A percentile compares a stretch with the other conserved stretches of the same genome.
These are phyloP conservation scores for Diutina neorugosa DNA, from an alignment of 1,139 yeast genomes.

Conservation along the genomic window DNA sequence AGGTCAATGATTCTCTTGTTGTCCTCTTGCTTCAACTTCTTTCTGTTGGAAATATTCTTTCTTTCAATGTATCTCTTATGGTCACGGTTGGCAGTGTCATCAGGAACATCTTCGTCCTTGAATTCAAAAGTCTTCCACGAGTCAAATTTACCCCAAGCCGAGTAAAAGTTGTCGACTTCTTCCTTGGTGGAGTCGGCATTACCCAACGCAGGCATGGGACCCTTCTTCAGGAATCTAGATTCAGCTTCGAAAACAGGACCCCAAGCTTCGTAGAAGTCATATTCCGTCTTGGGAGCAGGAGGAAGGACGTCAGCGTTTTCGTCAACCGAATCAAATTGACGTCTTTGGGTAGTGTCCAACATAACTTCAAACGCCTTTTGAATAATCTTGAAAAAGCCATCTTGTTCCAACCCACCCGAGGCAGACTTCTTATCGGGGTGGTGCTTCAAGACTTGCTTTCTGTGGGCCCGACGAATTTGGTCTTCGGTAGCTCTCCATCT, in stretches of 20 bases:
- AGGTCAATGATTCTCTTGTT: conserved; percentile 79
- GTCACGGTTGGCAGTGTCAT: conserved; percentile 97
- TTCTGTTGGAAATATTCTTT: conserved; percentile 93
- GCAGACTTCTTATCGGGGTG: conserved; percentile 98
- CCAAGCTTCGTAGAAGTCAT: conserved; percentile 88
- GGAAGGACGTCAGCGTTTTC: conserved; percentile 74
- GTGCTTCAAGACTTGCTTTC: conserved; percentile 92
- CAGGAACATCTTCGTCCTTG: conserved; percentile 98
- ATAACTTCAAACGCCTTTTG: conserved; percentile 92
- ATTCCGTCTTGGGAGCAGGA: conserved; percentile 50
- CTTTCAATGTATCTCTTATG: conserved; percentile 97
- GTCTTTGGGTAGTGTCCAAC: conserved; percentile 76
- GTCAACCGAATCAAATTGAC: conserved; percentile 93
- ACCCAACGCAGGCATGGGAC: conserved; percentile 83
- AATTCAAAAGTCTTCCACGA: conserved; percentile 98
- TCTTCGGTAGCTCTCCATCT: conserved; percentile 88
- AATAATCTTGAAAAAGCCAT: conserved; percentile 95
- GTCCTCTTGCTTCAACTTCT: conserved; percentile 96
- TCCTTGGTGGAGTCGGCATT: conserved; percentile 52
- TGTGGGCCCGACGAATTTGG: conserved; percentile 92
- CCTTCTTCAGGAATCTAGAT: conserved; percentile 81
- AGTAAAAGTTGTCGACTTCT: conserved; percentile 83
- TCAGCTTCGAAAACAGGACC: conserved; percentile 86
- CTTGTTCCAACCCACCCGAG: conserved; percentile 75
- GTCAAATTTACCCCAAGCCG: conserved; percentile 90